A percentile compares a stretch with the other conserved stretches of the same genome.
These are phyloP conservation scores for Halenospora varia DNA, from an alignment of 495 filamentous ascomycete genomes.

Conservation along the genomic window DNA sequence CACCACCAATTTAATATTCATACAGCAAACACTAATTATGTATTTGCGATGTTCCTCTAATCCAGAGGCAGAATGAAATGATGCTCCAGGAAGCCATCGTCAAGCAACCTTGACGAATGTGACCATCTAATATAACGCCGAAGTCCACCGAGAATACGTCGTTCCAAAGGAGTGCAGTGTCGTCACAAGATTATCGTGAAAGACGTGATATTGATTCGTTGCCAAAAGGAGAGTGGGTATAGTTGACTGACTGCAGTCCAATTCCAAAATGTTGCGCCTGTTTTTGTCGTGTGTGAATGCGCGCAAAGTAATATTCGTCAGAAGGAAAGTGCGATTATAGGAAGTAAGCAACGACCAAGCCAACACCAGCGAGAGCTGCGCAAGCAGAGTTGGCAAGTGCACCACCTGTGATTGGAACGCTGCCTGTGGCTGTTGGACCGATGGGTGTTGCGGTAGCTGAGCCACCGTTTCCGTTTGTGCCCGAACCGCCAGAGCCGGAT, in stretches of 20 bases:
- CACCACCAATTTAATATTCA: too few species aligned
- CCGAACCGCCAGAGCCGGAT: too few species aligned
- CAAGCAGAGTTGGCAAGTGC: conserved; percentile 13
- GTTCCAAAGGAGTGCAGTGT: neutral
- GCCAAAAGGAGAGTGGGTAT: neutral
- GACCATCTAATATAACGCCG: too few species aligned
- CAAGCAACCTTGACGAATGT: too few species aligned
- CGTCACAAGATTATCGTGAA: neutral
- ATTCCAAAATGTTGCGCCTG: too few species aligned
- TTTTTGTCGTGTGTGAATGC: neutral
- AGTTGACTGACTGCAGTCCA: neutral
- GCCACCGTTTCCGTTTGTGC: neutral
- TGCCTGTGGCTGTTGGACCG: conserved; percentile 8
- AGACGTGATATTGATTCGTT: neutral
- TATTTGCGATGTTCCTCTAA: neutral
- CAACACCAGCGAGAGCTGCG: conserved; percentile 14
- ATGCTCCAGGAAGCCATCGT: neutral
- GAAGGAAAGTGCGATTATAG: conserved; percentile 7
- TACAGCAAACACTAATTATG: neutral
- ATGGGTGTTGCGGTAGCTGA: conserved; percentile 10
- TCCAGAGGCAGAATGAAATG: neutral
- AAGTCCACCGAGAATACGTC: too few species aligned
- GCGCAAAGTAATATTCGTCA: neutral
- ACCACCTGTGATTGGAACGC: conserved; percentile 6
- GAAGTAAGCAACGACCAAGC: conserved; percentile 17